Evolutionary conservation across 1,284 basidiomycete species (phyloP), one percentile per base, ranked within the genome.

Genomic region (Gomphus bonarii): DNA sequence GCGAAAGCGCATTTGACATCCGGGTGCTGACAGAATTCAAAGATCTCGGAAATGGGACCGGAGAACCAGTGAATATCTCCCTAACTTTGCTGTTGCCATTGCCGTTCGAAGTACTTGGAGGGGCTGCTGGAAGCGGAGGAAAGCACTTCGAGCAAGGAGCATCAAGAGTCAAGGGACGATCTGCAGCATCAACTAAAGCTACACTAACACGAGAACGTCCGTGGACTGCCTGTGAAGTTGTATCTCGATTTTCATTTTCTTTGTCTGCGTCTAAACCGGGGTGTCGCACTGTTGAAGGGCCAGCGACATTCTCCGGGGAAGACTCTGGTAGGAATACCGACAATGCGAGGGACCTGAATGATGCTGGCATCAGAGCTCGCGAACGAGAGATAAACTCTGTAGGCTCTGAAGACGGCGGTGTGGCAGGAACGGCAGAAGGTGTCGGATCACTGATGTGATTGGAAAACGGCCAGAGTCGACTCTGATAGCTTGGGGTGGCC

Each of bases 1-100:
- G 55, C 16, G 55, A 22, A 30, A 57, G 47, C 9, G 55, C 55
- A 28, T 38, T 12, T 22, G 55, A 42, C 22, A 57, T 50, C 6
- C 20, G 31, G 14, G 40, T 57, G 22, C 48, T 50, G 31, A 57
- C 22, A 22, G 55, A 40, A 10, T 38, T 50, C 6, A 40, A 42
- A 14, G 20, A 16, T 11, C 25, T n/a, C 30, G 38, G 31, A 28
- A 57, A 35, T 8, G 47, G 30, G 8, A 6, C 25, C 11, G 43
- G 30, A 16, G 20, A 28, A 7, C 14, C 36, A 4, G 18, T 28
- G 12, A 51, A 18, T 28, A 18, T 31, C 8, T 43, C 49, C 25
- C 43, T 10, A 16, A 28, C 36, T 22, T 40, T 50, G 22, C 50
- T 36, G 1, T 52, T 52, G 33, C 52, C 52, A n/a, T 54, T 54